phyloP scores from a whole-genome alignment of 2,329 filamentous ascomycete genomes.

The Dothideomycetes sp. region DNA sequence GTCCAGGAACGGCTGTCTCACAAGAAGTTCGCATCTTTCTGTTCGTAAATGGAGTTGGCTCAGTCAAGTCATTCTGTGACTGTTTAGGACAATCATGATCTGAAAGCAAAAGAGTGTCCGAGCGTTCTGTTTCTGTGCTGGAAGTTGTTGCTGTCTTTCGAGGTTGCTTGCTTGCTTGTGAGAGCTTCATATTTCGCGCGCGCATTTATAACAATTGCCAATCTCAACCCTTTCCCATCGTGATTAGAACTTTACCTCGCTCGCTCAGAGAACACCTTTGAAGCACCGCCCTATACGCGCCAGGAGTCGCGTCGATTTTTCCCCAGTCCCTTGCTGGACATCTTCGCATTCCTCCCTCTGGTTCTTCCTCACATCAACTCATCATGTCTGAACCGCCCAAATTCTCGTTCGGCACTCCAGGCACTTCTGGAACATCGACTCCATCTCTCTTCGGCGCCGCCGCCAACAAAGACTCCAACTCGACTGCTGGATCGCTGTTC shows the following conservation, averaged over 20 bases:
- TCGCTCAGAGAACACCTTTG: no score
- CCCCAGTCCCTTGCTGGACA: no score
- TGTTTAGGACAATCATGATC: no score
- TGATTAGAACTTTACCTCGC: no score
- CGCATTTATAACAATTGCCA: neutral
- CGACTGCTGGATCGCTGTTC: constrained; percentile 15
- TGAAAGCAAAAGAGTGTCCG: no score
- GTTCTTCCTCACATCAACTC: neutral
- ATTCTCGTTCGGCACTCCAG: constrained; percentile 27
- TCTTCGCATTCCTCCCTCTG: no score
- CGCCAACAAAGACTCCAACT: constrained; percentile 14
- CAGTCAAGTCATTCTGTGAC: no score
- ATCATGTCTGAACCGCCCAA: constrained; percentile 17
- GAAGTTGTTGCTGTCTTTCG: neutral
- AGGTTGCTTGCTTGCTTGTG: constrained; percentile 3
- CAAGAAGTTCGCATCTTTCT: no score
- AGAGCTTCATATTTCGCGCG: constrained; percentile 9
- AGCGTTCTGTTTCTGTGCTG: neutral
- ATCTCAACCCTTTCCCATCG: neutral
- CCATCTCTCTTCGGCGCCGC: constrained; percentile 13
- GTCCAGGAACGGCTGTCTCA: no score
- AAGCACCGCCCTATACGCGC: no score
- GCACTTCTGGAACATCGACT: constrained; percentile 28
- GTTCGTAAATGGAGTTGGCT: no score
- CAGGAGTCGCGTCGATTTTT: no score